Base-by-base conservation (phyloP, 441 rosid genomes). In the Croton laevigatus region DNA sequence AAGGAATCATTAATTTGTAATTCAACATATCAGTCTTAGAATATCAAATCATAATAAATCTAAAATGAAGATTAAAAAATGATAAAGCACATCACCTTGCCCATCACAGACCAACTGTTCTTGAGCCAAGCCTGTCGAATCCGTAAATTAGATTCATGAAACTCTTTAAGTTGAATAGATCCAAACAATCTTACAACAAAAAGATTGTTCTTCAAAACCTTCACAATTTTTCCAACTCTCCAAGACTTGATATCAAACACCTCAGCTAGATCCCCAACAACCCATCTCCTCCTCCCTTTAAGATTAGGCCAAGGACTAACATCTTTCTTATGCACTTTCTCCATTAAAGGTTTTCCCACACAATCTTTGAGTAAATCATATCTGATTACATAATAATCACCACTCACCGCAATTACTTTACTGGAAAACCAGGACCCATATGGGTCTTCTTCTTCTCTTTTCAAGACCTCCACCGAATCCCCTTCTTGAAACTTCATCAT, bases 161-260 rank as follows among this genome's bases (percentile, higher is more conserved):
- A 81, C 68, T 78, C 82, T 72, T 64, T 76, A 16, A 80, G 81
- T 53, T 72, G 78, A 55, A 78, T 74, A 48, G 82, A 76, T 23
- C 84, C 84, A 44, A 80, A 74, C 59, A 83, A 75, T 70, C 73
- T 74, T 22, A 83, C n/a, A 20, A 80, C 81, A 72, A 69, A 80
- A 34, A 51, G n/a, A 20, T 70, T 70, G 8, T 65, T 74, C 58
- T 54, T 69, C 49, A 78, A 48, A 55, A 62, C 82, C 69, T 76
- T 76, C 1, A 53, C 78, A 52, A 83, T 65, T 75, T 78, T 80
- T 27, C 81, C 84, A 27, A 70, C 79, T 67, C 78, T 80, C 86
- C 82, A 83, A 58, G 76, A 74, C 4, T 48, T 66, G 40, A 8
- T 45, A 74, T 83, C 82, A 78, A 83, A 80, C 67, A 78, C 83